These are phyloP conservation scores for Backusella tarrabulga DNA, from an alignment of 192 early-diverging fungal species.

Conservation along the genomic window DNA sequence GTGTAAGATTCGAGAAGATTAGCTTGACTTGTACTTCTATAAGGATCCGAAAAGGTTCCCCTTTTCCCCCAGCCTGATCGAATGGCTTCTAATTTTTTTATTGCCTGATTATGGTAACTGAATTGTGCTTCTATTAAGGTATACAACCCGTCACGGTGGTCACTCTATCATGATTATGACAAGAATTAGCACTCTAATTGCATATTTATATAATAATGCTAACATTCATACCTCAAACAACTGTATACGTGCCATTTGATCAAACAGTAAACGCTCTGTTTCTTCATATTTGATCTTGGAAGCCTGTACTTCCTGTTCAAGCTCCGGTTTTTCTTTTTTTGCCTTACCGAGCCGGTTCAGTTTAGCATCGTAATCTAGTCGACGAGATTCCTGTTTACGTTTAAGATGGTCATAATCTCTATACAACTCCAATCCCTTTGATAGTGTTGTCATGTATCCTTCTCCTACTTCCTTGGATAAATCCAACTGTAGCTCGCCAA, in stretches of 20 bases:
- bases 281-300: slow-evolving; percentile 95
- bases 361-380: slow-evolving; percentile 93
- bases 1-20: neutral
- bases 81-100: slow-evolving; percentile 11
- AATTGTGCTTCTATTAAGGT: slow-evolving; percentile 33
- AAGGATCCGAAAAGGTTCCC: neutral
- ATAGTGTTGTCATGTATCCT: slow-evolving; percentile 38
- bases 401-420: slow-evolving; percentile 62
- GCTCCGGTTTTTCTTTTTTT: slow-evolving; percentile 88
- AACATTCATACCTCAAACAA: slow-evolving; percentile 71
- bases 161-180: slow-evolving; percentile 19
- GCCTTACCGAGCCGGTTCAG: slow-evolving; percentile 82
- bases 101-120: slow-evolving; percentile 20
- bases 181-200: neutral
- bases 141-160: slow-evolving; percentile 28
- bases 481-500: slow-evolving; percentile 47
- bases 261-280: slow-evolving; percentile 69
- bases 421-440: slow-evolving; percentile 44
- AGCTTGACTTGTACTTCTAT: neutral
- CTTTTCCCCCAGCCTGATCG: slow-evolving; percentile 7
- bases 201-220: neutral
- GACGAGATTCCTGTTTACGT: slow-evolving; percentile 84
- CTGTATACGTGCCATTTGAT: slow-evolving; percentile 80
- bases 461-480: slow-evolving; percentile 38
- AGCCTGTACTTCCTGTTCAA: slow-evolving; percentile 87